Evolutionary conservation across 129 eudicot genomes (phyloP).

Genomic region (Flaveria bidentis): DNA sequence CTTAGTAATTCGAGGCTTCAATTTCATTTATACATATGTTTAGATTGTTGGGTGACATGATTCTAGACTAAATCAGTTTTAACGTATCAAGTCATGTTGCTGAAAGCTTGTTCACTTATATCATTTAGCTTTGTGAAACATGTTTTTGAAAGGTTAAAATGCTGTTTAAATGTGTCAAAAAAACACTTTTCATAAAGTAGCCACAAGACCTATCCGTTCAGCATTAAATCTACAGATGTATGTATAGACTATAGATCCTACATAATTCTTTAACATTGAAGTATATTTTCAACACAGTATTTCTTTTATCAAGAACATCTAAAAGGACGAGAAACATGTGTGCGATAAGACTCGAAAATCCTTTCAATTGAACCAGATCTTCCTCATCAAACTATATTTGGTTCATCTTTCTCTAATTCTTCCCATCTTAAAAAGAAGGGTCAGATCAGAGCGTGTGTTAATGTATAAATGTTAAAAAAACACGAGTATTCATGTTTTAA

Average conservation of each 20-base stretch:
- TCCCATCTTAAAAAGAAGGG: not conserved
- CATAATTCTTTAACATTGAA: not conserved
- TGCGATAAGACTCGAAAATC: not conserved
- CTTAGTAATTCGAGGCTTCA: not conserved
- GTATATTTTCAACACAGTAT: not conserved
- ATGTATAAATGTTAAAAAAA: not conserved
- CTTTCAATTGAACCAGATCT: not conserved
- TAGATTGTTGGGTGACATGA: not conserved
- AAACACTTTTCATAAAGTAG: not conserved
- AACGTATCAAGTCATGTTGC: not conserved
- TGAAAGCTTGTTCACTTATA: not conserved
- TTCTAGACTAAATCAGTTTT: not conserved
- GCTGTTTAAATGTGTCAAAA: not conserved
- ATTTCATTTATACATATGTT: not conserved
- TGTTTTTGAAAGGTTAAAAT: not conserved
- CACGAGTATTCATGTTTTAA: not conserved
- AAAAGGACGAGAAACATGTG: not conserved
- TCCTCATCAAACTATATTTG: not conserved
- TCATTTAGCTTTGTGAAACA: not conserved
- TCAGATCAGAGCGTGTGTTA: not conserved
- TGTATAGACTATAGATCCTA: not conserved
- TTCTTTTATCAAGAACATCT: not conserved
- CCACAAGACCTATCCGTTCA: constrained; percentile 1
- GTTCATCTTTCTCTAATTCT: not conserved
- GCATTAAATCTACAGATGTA: not conserved